Conservation (phyloP, 371 early-diverging fungal genomes). For the Rhizomucor pusillus region DNA sequence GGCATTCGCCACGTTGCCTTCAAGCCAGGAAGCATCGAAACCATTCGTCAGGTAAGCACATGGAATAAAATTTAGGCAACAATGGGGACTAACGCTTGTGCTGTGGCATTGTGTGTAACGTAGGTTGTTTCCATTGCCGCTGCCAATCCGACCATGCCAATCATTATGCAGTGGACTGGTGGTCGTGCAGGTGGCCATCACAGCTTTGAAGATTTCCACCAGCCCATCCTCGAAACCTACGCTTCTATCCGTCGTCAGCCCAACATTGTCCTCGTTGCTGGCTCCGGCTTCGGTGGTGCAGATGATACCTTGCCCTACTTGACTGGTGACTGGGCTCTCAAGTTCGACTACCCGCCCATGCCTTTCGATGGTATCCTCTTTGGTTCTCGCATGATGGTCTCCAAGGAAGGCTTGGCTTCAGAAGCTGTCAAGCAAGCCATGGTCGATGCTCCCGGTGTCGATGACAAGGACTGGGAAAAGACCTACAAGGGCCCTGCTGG, state of each 20-base stretch:
- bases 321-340: constrained; percentile 90
- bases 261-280: constrained; percentile 90
- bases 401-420: constrained; percentile 86
- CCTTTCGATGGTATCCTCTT: constrained; percentile 95
- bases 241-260: constrained; percentile 82
- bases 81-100: too few species aligned
- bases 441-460: constrained; percentile 87
- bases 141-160: constrained; percentile 85
- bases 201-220: constrained; percentile 94
- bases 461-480: constrained; percentile 89
- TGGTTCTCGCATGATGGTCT: constrained; percentile 95
- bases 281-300: constrained; percentile 91
- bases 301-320: constrained; percentile 92
- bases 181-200: constrained; percentile 98
- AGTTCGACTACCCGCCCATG: constrained; percentile 90
- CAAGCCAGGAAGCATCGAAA: constrained; percentile 88
- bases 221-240: constrained; percentile 92
- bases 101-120: constrained; percentile 3
- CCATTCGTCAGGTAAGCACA: constrained; percentile 68
- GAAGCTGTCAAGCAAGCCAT: constrained; percentile 88
- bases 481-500: constrained; percentile 91
- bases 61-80: background rate
- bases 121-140: constrained; percentile 86
- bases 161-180: constrained; percentile 96
- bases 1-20: constrained; percentile 91